These are phyloP conservation scores for Kodamaea suecica DNA, from an alignment of 1,139 yeast species.

Conservation along the genomic window DNA sequence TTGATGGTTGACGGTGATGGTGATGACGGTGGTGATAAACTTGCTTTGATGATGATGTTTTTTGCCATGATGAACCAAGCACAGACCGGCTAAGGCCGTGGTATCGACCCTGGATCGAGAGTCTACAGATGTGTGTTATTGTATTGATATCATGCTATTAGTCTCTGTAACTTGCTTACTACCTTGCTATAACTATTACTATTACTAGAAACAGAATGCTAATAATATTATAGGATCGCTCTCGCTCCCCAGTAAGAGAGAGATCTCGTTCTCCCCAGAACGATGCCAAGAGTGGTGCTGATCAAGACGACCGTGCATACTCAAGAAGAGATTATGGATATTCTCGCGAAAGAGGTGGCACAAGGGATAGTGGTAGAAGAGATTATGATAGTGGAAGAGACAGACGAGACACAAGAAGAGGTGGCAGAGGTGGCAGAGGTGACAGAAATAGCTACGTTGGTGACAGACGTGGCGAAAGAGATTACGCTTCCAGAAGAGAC, in stretches of 20 bases:
- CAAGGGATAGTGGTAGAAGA: slow-evolving; percentile 20
- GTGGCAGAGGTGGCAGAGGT: slow-evolving; percentile 19
- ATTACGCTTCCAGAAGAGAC: slow-evolving; percentile 23
- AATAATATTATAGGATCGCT: slow-evolving; percentile 39
- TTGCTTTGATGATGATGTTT: slow-evolving; percentile 2
- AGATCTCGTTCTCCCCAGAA: slow-evolving; percentile 32
- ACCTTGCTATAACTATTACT: no score
- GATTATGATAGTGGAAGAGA: slow-evolving; percentile 18
- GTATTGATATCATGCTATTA: background rate
- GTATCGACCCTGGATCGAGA: no score
- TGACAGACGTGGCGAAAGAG: slow-evolving; percentile 22
- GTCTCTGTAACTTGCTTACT: background rate
- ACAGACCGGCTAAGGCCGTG: no score
- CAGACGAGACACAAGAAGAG: slow-evolving; percentile 20
- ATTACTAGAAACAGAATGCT: slow-evolving; percentile 8
- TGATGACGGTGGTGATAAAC: background rate
- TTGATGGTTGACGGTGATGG: background rate
- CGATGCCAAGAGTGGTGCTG: slow-evolving; percentile 6
- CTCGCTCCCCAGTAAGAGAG: slow-evolving; percentile 46
- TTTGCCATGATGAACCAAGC: background rate
- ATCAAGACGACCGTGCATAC: slow-evolving; percentile 13
- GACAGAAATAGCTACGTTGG: slow-evolving; percentile 18
- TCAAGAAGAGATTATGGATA: slow-evolving; percentile 23
- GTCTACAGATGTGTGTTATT: no score
- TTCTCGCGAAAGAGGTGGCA: slow-evolving; percentile 19